Conservation (phyloP, 75 land plant genomes). For the Sequoia sempervirens region DNA sequence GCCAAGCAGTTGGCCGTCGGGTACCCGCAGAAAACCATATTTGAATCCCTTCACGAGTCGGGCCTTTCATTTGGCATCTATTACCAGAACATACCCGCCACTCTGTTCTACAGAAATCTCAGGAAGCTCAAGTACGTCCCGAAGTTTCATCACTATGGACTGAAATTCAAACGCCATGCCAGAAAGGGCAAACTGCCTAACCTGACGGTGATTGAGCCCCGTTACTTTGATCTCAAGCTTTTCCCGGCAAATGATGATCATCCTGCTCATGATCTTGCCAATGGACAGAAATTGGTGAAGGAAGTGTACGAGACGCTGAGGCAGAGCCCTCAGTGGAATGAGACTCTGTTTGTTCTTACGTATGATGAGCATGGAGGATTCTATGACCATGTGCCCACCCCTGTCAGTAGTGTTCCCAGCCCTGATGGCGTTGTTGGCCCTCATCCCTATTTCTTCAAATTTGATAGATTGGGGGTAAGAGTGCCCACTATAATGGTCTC, state of each 20-base stretch:
- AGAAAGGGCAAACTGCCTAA: conserved; percentile 54
- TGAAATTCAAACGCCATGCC: conserved; percentile 57
- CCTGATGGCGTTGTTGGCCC: conserved; percentile 82
- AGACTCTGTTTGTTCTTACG: conserved; percentile 62
- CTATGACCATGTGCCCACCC: conserved; percentile 91
- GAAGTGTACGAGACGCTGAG: conserved; percentile 87
- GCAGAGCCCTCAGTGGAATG: conserved; percentile 93
- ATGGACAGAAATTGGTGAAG: conserved; percentile 84
- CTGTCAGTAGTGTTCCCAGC: conserved; percentile 56
- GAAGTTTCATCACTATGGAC: conserved; percentile 41
- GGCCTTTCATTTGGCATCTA: conserved; percentile 71
- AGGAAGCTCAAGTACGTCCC: conserved; percentile 60
- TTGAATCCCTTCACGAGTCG: conserved; percentile 67
- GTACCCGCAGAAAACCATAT: conserved; percentile 84
- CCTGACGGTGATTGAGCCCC: conserved; percentile 76
- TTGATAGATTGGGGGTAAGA: conserved; percentile 82
- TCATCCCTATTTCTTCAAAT: conserved; percentile 59
- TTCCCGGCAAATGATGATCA: conserved; percentile 90
- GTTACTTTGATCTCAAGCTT: conserved; percentile 60
- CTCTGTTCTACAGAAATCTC: conserved; percentile 60
- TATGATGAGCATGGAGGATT: conserved; percentile 97
- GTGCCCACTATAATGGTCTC: conserved; percentile 81
- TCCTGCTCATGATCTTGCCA: conserved; percentile 82
- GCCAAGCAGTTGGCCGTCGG: conserved; percentile 39
- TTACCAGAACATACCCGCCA: conserved; percentile 69